Evolutionary conservation across 176 grass and related monocot genomes (phyloP).

Genomic region (Echinochloa phyllopogon): DNA sequence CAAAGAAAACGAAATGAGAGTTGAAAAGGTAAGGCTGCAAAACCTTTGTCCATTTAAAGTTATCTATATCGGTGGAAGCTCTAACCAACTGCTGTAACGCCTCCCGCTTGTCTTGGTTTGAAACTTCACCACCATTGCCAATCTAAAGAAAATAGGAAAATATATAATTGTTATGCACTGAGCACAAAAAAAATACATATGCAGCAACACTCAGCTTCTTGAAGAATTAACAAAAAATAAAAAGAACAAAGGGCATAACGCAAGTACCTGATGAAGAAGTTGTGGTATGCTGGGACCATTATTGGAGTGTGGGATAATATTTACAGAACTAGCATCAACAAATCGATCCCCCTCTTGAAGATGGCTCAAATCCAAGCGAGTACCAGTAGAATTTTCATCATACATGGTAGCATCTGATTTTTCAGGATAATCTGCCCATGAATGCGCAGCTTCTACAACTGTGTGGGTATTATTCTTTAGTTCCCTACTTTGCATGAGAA

Average conservation of each 20-base stretch:
- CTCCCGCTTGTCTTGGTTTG: constrained; percentile 58
- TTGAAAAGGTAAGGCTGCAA: constrained; percentile 26
- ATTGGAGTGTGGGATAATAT: constrained; percentile 35
- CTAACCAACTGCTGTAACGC: constrained; percentile 72
- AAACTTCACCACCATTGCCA: constrained; percentile 58
- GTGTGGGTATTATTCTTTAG: constrained; percentile 36
- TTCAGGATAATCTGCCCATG: constrained; percentile 65
- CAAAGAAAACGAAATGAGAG: constrained; percentile 7
- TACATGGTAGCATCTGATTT: constrained; percentile 69
- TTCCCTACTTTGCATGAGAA: constrained; percentile 44
- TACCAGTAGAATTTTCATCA: constrained; percentile 66
- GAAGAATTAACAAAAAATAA: constrained; percentile 23
- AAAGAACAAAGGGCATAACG: constrained; percentile 16
- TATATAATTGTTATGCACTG: constrained; percentile 3
- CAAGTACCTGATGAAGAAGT: constrained; percentile 77
- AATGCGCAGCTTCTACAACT: constrained; percentile 56
- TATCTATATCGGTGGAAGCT: constrained; percentile 66
- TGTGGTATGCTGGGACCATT: constrained; percentile 70
- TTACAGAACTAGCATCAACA: constrained; percentile 48
- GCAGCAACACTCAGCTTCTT: background rate
- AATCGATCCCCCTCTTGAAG: constrained; percentile 49
- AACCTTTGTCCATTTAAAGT: constrained; percentile 85
- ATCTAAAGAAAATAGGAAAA: constrained; percentile 45
- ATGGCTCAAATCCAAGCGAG: constrained; percentile 55
- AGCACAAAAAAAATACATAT: background rate